Evolutionary conservation across 2,329 filamentous ascomycete species (phyloP).

Genomic region (Alternaria brassicae): DNA sequence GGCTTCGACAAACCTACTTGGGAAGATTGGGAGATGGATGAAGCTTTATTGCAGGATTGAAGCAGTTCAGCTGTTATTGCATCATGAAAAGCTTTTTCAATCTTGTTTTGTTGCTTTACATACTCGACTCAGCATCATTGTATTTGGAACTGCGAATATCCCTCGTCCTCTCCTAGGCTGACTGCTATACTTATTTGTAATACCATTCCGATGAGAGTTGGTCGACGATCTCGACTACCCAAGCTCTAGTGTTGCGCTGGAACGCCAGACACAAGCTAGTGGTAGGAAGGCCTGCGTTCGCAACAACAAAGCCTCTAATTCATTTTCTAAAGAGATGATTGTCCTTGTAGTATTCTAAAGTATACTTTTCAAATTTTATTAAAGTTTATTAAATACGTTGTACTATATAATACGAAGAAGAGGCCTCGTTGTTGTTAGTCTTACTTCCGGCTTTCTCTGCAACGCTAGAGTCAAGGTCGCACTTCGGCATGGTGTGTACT

Average conservation of each 20-base stretch:
- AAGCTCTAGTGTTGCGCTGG: too few species aligned
- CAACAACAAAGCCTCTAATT: too few species aligned
- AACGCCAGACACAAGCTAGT: too few species aligned
- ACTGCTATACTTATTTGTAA: background rate
- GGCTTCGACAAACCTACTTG: slow-evolving; percentile 60
- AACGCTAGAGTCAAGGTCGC: too few species aligned
- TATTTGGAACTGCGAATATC: background rate
- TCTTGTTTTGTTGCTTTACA: background rate
- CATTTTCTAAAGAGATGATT: too few species aligned
- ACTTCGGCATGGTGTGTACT: background rate
- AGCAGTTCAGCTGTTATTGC: background rate
- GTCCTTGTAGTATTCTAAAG: too few species aligned
- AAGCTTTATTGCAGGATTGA: slow-evolving; percentile 45
- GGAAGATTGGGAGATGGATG: slow-evolving; percentile 55
- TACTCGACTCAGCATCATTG: slow-evolving; percentile 3
- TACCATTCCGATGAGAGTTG: background rate
- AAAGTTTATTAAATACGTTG: too few species aligned
- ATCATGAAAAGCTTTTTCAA: background rate
- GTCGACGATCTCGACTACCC: background rate
- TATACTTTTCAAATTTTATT: too few species aligned
- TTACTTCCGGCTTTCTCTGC: too few species aligned
- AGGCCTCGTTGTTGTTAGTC: too few species aligned
- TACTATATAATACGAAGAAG: too few species aligned
- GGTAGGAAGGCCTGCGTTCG: too few species aligned
- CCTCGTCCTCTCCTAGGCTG: background rate